Evolutionary conservation across 768 basidiomycete genomes (phyloP), one percentile per base, ranked within the genome.

Genomic region (Leccinellum albellum): DNA sequence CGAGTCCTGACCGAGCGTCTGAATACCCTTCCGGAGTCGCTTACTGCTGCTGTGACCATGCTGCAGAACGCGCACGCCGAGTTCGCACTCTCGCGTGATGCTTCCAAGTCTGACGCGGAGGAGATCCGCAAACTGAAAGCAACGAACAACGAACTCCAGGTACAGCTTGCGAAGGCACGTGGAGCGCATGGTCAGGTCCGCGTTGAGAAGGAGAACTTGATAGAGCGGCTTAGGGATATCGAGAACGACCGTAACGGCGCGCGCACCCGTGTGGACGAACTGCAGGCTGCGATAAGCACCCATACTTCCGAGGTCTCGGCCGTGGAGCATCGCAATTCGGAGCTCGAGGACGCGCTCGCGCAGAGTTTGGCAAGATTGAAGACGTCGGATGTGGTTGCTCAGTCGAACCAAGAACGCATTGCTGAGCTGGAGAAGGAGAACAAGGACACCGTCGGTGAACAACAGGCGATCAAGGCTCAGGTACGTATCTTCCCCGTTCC

Each of bases 131-230:
- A 81, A 58, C 61, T 82, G 42, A 73, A 72, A 57, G 57, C 63
- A 1, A 64, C 76, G 17, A 91, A 89, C 67, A 74, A 80, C 8
- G 90, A 92, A 7, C 77, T 84, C 50, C 89, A 91, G 64, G 74
- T 85, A 32, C 87, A 91, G 64, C 64, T 93, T 12, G 81, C 84
- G 13, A 90, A 89, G 72, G 87, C 91, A 50, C 86, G 89, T 53
- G 82, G 84, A 21, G 83, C 85, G 14, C 86, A 90, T 63, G 89
- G 89, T 1, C 86, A 89, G 66, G 80, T 88, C 6, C 84, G 88
- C 15, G 89, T 89, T 14, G 91, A 94, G 76, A 94, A 91, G 73
- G 91, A 92, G 50, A 74, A 82, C 35, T 68, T 91, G 47, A 72
- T 65, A 21, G 88, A 91, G 60, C 87, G 88, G 60, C 72, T 89